Evolutionary conservation across 2,329 filamentous ascomycete genomes (phyloP), one percentile per base, ranked within the genome.

Genomic region (Domatiomyces catenatus): DNA sequence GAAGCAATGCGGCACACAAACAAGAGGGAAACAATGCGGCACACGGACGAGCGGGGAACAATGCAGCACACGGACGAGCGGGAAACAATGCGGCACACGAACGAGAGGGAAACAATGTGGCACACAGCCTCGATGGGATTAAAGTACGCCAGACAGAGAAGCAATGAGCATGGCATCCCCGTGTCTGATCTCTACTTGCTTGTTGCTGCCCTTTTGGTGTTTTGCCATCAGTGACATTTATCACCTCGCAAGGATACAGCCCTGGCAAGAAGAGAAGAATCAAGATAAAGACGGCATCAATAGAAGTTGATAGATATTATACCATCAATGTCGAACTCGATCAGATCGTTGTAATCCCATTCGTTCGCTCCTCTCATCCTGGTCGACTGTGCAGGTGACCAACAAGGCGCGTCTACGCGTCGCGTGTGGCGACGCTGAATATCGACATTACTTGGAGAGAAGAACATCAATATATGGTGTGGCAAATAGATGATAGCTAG

Each of bases 11-110:
- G 12, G 32, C 32, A 5, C 32, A 12, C 32, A 39, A 15, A 15
- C 50, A 44, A 45, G 55, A 42, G 48, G 50, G 4, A 50, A 55
- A 39, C 52, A 48, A 53, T 32, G 20, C n/a, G 28, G 20, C n/a
- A 48, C 52, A 54, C 15, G 56, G 58, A 47, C 22, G 45, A 32
- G 26, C 28, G 10, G 45, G 45, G 10, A 12, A 7, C 26, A 39
- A 39, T 15, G 32, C 15, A 15, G 32, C 32, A 5, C 32, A 12
- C 32, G 15, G 12, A 15, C 50, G 42, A 45, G 55, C 28, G 48
- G 50, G 4, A n/a, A n/a, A n/a, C n/a, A n/a, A n/a, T n/a, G n/a
- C n/a, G n/a, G n/a, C n/a, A 48, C 52, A 54, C 15, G 56, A 59
- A 47, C 22, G 45, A 32, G 26, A n/a, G 10, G 45, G 45, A 4